Conservation (phyloP, 2,329 filamentous ascomycete species). For the Neospermospora avenae region DNA sequence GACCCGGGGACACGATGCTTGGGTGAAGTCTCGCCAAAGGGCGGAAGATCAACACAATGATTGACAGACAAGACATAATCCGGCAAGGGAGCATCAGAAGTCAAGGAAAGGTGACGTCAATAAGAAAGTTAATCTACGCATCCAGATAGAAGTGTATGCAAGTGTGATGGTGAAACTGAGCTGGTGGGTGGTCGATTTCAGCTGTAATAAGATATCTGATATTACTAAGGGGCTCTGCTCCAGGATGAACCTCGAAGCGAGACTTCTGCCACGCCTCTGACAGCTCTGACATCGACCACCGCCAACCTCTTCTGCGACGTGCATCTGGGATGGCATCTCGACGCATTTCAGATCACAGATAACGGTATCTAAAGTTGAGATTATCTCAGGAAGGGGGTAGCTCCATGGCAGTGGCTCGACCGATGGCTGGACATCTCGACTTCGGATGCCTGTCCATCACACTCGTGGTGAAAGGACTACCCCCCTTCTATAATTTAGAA, state of each 20-base stretch:
- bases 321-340: constrained; percentile 6
- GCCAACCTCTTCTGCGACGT: constrained; percentile 9
- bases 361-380: background rate
- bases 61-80: constrained; percentile 3
- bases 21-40: constrained; percentile 8
- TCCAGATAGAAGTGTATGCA: constrained; percentile 10
- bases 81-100: background rate
- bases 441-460: background rate
- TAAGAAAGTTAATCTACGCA: constrained; percentile 4
- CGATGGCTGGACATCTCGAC: background rate
- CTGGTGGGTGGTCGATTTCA: background rate
- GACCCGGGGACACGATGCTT: constrained; percentile 3
- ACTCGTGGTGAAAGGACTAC: background rate
- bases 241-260: constrained; percentile 21
- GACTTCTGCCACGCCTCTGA: constrained; percentile 6
- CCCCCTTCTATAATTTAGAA: background rate
- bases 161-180: constrained; percentile 12
- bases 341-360: background rate
- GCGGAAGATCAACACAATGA: constrained; percentile 4
- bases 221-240: constrained; percentile 2
- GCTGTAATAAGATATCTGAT: constrained; percentile 8
- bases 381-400: background rate
- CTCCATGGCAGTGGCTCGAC: background rate
- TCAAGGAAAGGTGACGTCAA: constrained; percentile 9
- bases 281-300: background rate